Base-by-base conservation (phyloP, 2,329 filamentous ascomycete genomes). In the Aspergillus novoparasiticus region DNA sequence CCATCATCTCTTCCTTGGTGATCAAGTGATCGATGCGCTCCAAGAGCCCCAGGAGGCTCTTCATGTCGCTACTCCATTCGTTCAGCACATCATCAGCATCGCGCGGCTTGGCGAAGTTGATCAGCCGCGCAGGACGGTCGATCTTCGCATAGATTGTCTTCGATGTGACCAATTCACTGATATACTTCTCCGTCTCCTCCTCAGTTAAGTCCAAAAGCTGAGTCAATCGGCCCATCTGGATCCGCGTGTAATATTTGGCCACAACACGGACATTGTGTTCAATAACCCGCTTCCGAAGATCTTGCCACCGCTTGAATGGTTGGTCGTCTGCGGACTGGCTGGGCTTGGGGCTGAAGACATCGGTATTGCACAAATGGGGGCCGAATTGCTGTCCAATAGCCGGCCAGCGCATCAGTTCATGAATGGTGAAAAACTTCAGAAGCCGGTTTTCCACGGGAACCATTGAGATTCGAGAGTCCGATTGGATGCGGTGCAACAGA, bases 1-100 rank as follows among this genome's bases (percentile, higher is more conserved):
- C 95, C 95, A 99, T 99, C 95, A 99, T 99, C 85, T 99, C 95
- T 82, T 99, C 95, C 85, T 98, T 98, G 60, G 96, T 99, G 75
- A 99, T 99, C 73, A 99, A 85, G 79, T 99, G 95, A 76, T 99
- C 95, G 65, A 99, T 96, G 67, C 93, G 87, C 84, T 97, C 93
- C 75, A 97, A 76, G 60, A 94, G 81, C 12, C 92, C 93, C 68
- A 97, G 81, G 72, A 97, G 81, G 75, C 90, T 94, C 89, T 95
- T 96, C 93, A 97, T 98, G 80, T 97, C 97, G 73, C 92, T 90
- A 78, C 93, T 97, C 95, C 95, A 99, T 81, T 99, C 95, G 76
- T 99, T 99, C 74, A 99, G 83, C 59, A 97, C 89, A 79, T 99
- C 95, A 75, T 99, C 95, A 1, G 94, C 93, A 79, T 97, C 94